Evolutionary conservation across 139 green algal genomes (phyloP).

Genomic region (Coccomyxa sp.): DNA sequence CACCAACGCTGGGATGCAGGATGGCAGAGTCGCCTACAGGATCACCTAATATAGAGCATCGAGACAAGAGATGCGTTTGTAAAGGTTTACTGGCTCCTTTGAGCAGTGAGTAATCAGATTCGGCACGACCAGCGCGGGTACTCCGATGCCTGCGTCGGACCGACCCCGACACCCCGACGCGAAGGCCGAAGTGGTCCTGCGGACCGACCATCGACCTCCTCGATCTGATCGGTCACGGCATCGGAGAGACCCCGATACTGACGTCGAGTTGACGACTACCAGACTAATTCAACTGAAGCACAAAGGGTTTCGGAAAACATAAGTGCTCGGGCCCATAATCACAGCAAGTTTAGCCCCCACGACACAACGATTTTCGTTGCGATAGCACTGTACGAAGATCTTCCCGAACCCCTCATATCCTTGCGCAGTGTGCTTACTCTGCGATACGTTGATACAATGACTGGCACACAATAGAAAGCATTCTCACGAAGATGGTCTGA

Average conservation of each 20-base stretch:
- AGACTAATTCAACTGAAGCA: neutral
- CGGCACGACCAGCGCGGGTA: neutral
- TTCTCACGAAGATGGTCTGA: neutral
- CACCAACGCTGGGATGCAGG: neutral
- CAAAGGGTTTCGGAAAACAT: neutral
- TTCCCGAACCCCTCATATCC: neutral
- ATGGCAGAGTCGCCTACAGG: neutral
- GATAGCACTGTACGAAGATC: neutral
- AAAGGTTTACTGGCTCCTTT: neutral
- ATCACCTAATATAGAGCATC: neutral
- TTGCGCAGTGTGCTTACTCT: neutral
- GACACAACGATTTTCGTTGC: neutral
- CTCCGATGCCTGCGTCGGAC: neutral
- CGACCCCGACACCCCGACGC: neutral
- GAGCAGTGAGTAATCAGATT: neutral
- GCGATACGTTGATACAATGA: neutral
- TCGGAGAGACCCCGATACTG: neutral
- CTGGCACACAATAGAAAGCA: neutral
- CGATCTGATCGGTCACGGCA: neutral
- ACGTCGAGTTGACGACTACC: neutral
- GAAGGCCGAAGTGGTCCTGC: neutral
- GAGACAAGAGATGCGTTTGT: neutral
- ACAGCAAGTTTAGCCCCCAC: neutral
- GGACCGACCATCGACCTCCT: neutral
- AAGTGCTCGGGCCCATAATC: neutral